Base-by-base conservation (phyloP, 495 filamentous ascomycete species). In the Oidiodendron maius region DNA sequence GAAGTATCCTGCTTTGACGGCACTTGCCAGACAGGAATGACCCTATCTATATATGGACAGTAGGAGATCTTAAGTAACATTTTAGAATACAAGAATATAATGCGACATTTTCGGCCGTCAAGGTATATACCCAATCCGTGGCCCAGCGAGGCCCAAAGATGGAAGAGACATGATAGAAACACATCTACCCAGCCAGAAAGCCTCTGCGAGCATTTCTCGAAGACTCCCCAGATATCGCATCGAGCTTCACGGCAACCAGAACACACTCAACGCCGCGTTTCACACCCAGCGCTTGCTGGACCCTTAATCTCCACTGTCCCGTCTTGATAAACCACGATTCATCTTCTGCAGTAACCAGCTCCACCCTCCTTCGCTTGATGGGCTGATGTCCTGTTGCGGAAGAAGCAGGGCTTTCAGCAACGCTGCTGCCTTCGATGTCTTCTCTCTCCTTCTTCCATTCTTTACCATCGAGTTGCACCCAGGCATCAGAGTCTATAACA, bases 241-340 rank as follows among this genome's bases (percentile, higher is more conserved):
- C 87, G 30, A 97, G 45, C 65, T 89, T 91, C 13, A 95, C 88
- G 3, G 82, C 87, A 11, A 83, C 71, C 24, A 97, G 65, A 40
- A 90, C 74, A 46, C 74, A 78, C 60, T 78, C 72, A 9, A 91
- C 47, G 78, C 79, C 57, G 59, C 71, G 55, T 64, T 77, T 71
- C 53, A 64, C 65, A 52, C 68, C 63, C 52, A 64, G 71, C 25
- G 51, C 62, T 12, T 63, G 67, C 55, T 51, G 56, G 18, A 95
- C 81, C 15, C 79, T 70, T 46, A 96, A 52, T 43, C 89, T 68
- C 88, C 89, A 97, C 66, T 91, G 90, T 1, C 84, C 89, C 15
- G 70, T 83, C 39, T 72, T 78, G 11, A 96, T 73, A 22, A 90
- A 68, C 87, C 86, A 95, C 35, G 80, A 76, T 15, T 60, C 57